phyloP scores from a whole-genome alignment of 1,284 basidiomycete species.

The Schizophyllum amplum region DNA sequence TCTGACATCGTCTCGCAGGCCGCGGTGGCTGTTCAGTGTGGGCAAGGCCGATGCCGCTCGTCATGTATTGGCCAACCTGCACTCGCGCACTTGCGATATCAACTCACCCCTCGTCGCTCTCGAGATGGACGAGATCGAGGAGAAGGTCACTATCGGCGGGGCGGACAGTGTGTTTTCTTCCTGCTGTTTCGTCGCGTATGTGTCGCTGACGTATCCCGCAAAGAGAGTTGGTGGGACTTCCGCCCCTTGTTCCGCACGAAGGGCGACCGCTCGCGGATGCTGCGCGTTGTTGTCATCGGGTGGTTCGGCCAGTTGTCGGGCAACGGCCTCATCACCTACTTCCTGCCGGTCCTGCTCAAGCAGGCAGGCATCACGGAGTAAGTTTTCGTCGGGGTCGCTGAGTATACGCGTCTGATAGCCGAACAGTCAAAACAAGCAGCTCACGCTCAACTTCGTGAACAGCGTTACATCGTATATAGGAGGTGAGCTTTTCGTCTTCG shows the following conservation, averaged over 20 bases:
- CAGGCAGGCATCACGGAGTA: slow-evolving; percentile 28
- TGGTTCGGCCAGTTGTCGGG: slow-evolving; percentile 32
- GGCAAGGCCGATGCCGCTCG: slow-evolving; percentile 34
- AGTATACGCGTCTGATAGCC: not conserved
- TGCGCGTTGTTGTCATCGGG: slow-evolving; percentile 43
- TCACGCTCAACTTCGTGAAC: slow-evolving; percentile 42
- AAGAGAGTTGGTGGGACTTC: slow-evolving; percentile 49
- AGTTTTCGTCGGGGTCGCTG: not conserved
- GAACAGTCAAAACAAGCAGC: slow-evolving; percentile 25
- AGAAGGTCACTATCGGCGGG: slow-evolving; percentile 37
- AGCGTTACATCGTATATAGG: slow-evolving; percentile 36
- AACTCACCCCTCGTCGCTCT: slow-evolving; percentile 43
- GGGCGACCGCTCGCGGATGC: slow-evolving; percentile 38
- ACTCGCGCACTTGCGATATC: slow-evolving; percentile 36
- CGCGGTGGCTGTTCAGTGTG: slow-evolving; percentile 42
- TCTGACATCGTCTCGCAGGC: slow-evolving; percentile 22
- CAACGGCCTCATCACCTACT: slow-evolving; percentile 42
- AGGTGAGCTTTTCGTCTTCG: slow-evolving; percentile 12
- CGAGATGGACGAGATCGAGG: slow-evolving; percentile 46
- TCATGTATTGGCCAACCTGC: slow-evolving; percentile 34
- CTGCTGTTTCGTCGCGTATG: not conserved
- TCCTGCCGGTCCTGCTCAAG: slow-evolving; percentile 35
- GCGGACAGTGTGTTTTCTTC: slow-evolving; percentile 27
- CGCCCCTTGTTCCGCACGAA: slow-evolving; percentile 38
- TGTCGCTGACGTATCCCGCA: not conserved